Conservation (phyloP, 2,329 filamentous ascomycete species). For the Phaeosphaeria sp. region DNA sequence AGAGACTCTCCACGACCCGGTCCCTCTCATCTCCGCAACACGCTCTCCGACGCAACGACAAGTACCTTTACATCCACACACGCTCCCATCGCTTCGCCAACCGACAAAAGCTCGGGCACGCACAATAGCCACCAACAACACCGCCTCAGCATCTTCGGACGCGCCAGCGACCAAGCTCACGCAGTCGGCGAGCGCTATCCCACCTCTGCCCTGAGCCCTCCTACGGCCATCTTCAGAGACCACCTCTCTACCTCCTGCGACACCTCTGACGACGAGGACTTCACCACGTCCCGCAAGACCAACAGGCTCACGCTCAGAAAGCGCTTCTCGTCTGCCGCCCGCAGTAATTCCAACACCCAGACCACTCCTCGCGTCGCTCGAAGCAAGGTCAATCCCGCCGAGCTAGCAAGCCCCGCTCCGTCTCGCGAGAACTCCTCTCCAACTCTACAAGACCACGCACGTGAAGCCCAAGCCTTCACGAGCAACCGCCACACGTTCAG, state of each 20-base stretch:
- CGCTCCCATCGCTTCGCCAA: constrained; percentile 21
- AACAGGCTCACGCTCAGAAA: constrained; percentile 28
- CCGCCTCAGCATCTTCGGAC: constrained; percentile 30
- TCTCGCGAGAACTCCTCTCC: constrained; percentile 13
- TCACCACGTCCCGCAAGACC: constrained; percentile 25
- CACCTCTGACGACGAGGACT: constrained; percentile 37
- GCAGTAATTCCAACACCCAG: constrained; percentile 19
- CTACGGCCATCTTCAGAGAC: constrained; percentile 38
- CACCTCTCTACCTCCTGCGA: constrained; percentile 31
- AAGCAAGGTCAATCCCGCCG: constrained; percentile 19
- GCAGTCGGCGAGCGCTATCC: constrained; percentile 58
- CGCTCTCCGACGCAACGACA: constrained; percentile 32
- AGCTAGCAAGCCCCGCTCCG: constrained; percentile 20
- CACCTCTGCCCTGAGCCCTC: constrained; percentile 54
- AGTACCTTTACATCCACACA: constrained; percentile 26
- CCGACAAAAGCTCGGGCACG: constrained; percentile 15
- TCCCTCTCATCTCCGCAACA: constrained; percentile 39
- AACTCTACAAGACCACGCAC: constrained; percentile 24
- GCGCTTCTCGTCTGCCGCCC: constrained; percentile 30
- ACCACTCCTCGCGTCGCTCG: constrained; percentile 14
- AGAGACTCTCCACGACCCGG: constrained; percentile 37
- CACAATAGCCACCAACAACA: constrained; percentile 23
- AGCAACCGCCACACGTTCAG: constrained; percentile 34
- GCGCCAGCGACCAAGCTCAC: constrained; percentile 36
- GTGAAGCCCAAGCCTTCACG: constrained; percentile 25